phyloP scores from a whole-genome alignment of 2,329 filamentous ascomycete species.

The Alternaria sp. region DNA sequence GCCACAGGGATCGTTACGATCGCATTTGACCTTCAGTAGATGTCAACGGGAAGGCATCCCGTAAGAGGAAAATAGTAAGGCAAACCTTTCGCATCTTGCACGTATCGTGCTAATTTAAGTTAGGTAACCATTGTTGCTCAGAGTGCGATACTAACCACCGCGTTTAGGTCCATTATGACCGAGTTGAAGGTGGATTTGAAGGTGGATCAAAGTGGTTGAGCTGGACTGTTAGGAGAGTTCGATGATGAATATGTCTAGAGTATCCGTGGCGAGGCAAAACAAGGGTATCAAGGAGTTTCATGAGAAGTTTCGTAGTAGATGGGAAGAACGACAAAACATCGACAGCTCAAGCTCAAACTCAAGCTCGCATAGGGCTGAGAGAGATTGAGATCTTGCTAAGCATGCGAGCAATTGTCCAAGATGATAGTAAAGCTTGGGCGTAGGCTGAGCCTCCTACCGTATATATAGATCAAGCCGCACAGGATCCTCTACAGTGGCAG shows the following conservation, averaged over 20 bases:
- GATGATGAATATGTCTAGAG: no score
- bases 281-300: no score
- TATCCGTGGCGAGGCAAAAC: no score
- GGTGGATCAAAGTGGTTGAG: no score
- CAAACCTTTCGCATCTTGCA: neutral
- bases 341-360: neutral
- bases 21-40: slow-evolving; percentile 26
- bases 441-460: neutral
- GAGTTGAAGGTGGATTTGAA: neutral
- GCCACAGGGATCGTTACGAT: slow-evolving; percentile 36
- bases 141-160: neutral
- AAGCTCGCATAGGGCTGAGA: neutral
- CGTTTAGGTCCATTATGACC: neutral
- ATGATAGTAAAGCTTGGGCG: neutral
- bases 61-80: neutral
- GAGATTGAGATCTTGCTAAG: neutral
- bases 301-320: neutral
- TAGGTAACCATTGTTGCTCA: neutral
- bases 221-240: no score
- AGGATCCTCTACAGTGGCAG: neutral
- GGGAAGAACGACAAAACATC: neutral
- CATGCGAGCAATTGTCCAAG: neutral
- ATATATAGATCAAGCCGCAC: neutral
- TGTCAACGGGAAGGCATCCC: neutral
- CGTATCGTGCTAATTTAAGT: neutral